phyloP scores from a whole-genome alignment of 164 flowering plant genomes.

The Hamamelis virginiana region DNA sequence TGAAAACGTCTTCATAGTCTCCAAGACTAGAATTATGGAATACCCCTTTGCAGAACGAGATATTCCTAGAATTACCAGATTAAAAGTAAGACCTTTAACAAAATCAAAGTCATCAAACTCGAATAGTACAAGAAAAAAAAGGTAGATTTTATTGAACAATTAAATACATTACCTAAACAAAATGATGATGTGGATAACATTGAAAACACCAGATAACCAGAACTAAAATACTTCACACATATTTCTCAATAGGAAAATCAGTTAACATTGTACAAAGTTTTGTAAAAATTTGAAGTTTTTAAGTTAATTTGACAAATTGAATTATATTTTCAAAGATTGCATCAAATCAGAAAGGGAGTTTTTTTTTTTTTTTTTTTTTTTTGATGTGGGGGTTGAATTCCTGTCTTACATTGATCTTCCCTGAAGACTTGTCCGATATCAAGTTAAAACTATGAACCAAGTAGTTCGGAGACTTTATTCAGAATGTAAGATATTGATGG shows the following conservation, averaged over 20 bases:
- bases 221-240: not conserved
- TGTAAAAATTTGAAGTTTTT: not conserved
- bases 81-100: not conserved
- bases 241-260: not conserved
- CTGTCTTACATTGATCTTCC: no score
- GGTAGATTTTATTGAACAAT: not conserved
- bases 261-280: not conserved
- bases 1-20: slow-evolving; percentile 94
- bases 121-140: not conserved
- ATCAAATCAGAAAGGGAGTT: not conserved
- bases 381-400: no score
- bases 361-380: no score
- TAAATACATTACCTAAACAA: not conserved
- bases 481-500: no score
- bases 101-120: not conserved
- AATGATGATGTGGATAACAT: not conserved
- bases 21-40: slow-evolving; percentile 61
- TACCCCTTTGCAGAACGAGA: slow-evolving; percentile 98
- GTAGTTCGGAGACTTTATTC: no score
- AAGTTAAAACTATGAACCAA: no score
- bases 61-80: slow-evolving; percentile 49
- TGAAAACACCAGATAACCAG: not conserved
- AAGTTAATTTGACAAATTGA: not conserved
- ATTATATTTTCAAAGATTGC: not conserved
- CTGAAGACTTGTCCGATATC: no score